These are phyloP conservation scores for Pseudognaphalium luteoalbum DNA, from an alignment of 129 eudicot genomes.

Conservation along the genomic window DNA sequence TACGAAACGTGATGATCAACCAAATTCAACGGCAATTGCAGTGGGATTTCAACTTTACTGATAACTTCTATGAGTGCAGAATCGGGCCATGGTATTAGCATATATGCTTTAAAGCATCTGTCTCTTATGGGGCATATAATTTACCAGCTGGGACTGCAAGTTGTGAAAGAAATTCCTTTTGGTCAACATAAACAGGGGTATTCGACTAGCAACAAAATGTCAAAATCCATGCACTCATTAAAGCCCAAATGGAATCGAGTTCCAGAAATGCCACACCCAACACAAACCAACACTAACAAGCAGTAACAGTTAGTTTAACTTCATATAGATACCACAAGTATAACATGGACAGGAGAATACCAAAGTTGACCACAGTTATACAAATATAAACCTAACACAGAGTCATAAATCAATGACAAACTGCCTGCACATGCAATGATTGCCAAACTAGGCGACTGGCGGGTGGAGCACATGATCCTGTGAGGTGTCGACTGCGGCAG, in stretches of 20 bases:
- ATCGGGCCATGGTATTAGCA: slow-evolving; percentile 14
- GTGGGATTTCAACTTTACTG: slow-evolving; percentile 13
- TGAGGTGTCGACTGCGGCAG: slow-evolving; percentile 82
- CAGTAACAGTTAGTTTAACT: slow-evolving; percentile 33
- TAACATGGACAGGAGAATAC: slow-evolving; percentile 26
- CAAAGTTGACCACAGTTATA: slow-evolving; percentile 20
- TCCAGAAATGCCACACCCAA: background rate
- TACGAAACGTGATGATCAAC: slow-evolving; percentile 7
- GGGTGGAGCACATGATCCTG: slow-evolving; percentile 89
- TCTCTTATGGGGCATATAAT: background rate
- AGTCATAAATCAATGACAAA: slow-evolving; percentile 36
- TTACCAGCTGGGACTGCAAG: slow-evolving; percentile 16
- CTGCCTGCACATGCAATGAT: slow-evolving; percentile 17
- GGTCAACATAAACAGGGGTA: background rate
- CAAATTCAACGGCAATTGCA: background rate
- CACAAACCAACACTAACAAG: slow-evolving; percentile 13
- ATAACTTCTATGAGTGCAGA: slow-evolving; percentile 21
- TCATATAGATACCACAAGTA: slow-evolving; percentile 26
- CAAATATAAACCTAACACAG: slow-evolving; percentile 32
- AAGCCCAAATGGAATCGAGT: background rate
- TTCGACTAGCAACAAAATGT: slow-evolving; percentile 17
- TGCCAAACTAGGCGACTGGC: slow-evolving; percentile 73
- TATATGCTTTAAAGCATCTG: background rate
- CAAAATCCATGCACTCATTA: slow-evolving; percentile 4
- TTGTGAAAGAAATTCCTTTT: background rate